phyloP scores from a whole-genome alignment of 306 rosid genomes.

The Cucurbita maxima region DNA sequence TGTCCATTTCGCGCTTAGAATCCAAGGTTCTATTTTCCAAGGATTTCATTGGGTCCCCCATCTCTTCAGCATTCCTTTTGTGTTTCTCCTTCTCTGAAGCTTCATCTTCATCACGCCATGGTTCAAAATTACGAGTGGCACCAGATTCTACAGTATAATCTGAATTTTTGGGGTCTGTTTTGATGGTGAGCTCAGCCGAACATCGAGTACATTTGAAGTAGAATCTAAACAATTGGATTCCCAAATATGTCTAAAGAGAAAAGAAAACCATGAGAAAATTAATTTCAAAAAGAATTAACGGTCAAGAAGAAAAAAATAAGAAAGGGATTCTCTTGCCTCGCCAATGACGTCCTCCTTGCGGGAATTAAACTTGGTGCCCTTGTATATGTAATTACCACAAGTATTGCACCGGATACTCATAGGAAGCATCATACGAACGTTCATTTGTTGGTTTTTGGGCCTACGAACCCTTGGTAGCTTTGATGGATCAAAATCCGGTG shows the following conservation, averaged over 20 bases:
- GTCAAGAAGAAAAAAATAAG: no score
- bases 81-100: constrained; percentile 27
- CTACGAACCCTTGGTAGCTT: constrained; percentile 57
- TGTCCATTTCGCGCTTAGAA: constrained; percentile 66
- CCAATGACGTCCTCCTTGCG: constrained; percentile 39
- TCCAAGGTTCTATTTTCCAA: constrained; percentile 78
- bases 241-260: constrained; percentile 49
- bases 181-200: constrained; percentile 74
- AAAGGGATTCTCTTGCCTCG: constrained; percentile 7
- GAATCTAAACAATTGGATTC: constrained; percentile 73
- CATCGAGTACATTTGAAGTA: constrained; percentile 83
- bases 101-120: constrained; percentile 89
- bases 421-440: constrained; percentile 97
- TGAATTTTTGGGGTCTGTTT: constrained; percentile 83
- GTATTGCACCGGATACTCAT: constrained; percentile 96
- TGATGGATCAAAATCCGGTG: constrained; percentile 84
- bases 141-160: constrained; percentile 85
- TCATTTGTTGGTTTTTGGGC: constrained; percentile 75
- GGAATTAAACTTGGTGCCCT: constrained; percentile 47
- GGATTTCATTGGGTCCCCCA: constrained; percentile 87
- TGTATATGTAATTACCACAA: constrained; percentile 49
- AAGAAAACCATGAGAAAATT: constrained; percentile 1
- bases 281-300: background rate
- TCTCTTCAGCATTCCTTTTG: constrained; percentile 67
- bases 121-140: constrained; percentile 36